Conservation (phyloP, 495 filamentous ascomycete genomes). For the Talaromyces liani region DNA sequence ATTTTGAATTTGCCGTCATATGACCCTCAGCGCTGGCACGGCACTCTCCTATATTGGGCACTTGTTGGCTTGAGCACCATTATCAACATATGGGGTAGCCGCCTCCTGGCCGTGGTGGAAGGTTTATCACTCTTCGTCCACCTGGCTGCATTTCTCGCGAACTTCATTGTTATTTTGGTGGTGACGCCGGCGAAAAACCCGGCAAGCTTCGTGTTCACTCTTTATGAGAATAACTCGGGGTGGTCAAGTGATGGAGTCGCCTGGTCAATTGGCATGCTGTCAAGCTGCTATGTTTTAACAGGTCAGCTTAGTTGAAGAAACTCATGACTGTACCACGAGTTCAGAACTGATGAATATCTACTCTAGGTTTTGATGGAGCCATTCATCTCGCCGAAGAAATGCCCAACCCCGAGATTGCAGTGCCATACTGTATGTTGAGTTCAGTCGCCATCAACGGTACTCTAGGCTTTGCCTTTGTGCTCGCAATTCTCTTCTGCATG, state of each 20-base stretch:
- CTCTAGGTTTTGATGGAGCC: constrained; percentile 13
- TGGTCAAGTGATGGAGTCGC: neutral
- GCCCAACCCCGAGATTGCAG: neutral
- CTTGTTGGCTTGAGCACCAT: neutral
- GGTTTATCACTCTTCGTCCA: neutral
- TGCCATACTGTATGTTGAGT: constrained; percentile 23
- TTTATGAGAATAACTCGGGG: neutral
- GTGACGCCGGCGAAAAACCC: neutral
- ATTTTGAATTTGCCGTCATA: constrained; percentile 43
- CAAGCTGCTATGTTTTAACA: neutral
- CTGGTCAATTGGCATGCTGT: neutral
- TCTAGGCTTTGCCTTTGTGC: constrained; percentile 7
- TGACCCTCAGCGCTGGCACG: constrained; percentile 48
- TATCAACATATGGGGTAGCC: neutral
- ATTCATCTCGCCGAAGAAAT: constrained; percentile 14
- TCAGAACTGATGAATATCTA: neutral
- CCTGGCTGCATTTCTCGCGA: neutral
- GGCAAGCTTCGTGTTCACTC: neutral
- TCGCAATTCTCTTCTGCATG: constrained; percentile 14
- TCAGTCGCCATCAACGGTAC: constrained; percentile 45
- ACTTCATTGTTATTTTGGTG: neutral
- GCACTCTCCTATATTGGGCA: constrained; percentile 36
- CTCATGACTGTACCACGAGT: neutral
- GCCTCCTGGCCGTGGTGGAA: neutral
- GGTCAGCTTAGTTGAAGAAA: neutral